Evolutionary conservation across 257 asterid species (phyloP).

Genomic region (Agastache rugosa): DNA sequence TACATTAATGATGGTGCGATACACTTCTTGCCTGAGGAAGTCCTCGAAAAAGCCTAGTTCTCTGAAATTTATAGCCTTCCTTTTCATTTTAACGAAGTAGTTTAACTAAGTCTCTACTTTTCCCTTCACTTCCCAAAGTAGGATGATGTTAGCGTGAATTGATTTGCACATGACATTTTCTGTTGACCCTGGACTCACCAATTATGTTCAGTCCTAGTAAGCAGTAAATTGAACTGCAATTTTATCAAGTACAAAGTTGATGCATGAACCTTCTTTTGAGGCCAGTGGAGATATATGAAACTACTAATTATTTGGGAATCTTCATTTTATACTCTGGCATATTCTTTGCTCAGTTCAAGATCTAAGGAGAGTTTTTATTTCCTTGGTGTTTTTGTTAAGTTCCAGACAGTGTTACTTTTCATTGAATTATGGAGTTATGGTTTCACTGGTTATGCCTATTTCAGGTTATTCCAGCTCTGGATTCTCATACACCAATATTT

Average conservation of each 20-base stretch:
- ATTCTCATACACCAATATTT: constrained; percentile 86
- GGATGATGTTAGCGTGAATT: background rate
- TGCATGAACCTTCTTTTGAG: constrained; percentile 14
- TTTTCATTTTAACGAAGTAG: background rate
- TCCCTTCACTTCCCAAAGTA: constrained; percentile 8
- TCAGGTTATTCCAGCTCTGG: constrained; percentile 98
- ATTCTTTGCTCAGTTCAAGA: constrained; percentile 22
- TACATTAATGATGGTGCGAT: background rate
- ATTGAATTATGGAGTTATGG: constrained; percentile 21
- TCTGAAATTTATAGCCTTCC: background rate
- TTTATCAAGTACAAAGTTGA: constrained; percentile 11
- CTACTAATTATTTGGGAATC: constrained; percentile 18
- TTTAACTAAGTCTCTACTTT: background rate
- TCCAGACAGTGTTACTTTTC: background rate
- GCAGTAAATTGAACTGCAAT: constrained; percentile 15
- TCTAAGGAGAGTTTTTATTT: constrained; percentile 14
- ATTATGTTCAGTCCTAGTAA: constrained; percentile 10
- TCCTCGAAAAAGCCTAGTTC: background rate
- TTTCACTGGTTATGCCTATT: constrained; percentile 29
- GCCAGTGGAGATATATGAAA: constrained; percentile 24
- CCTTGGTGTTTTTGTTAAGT: constrained; percentile 3
- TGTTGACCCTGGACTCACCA: constrained; percentile 15
- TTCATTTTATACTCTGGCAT: constrained; percentile 21
- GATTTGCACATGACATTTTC: constrained; percentile 24
- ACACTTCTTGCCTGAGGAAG: constrained; percentile 10